Evolutionary conservation across 306 rosid genomes (phyloP).

Genomic region (Coriaria nepalensis): DNA sequence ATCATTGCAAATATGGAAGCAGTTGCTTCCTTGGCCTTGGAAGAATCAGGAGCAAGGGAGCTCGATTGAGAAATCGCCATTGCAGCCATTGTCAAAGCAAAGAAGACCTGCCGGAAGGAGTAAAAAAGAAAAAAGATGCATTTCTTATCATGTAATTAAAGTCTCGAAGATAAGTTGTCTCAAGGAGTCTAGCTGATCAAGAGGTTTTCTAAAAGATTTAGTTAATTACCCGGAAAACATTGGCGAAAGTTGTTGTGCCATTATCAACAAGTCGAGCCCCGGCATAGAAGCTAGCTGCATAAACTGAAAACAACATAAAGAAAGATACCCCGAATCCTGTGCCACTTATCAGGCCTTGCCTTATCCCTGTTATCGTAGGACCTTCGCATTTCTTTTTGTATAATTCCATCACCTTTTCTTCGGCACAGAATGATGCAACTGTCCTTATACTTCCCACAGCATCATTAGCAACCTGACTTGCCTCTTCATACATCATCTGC

Average conservation of each 20-base stretch:
- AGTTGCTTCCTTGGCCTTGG: slow-evolving; percentile 42
- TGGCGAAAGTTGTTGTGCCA: slow-evolving; percentile 33
- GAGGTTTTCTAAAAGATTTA: too few species aligned
- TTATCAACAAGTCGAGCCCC: slow-evolving; percentile 43
- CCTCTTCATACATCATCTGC: slow-evolving; percentile 69
- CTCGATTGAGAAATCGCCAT: slow-evolving; percentile 40
- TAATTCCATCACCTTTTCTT: slow-evolving; percentile 60
- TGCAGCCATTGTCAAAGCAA: slow-evolving; percentile 42
- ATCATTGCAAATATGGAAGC: slow-evolving; percentile 59
- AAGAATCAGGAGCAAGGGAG: slow-evolving; percentile 36
- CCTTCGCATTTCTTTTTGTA: slow-evolving; percentile 56
- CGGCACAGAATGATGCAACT: slow-evolving; percentile 75
- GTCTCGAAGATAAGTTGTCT: too few species aligned
- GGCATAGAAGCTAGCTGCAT: slow-evolving; percentile 42
- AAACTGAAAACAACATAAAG: slow-evolving; percentile 31
- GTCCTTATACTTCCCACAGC: slow-evolving; percentile 78
- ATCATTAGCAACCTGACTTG: slow-evolving; percentile 68
- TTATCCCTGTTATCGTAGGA: slow-evolving; percentile 41
- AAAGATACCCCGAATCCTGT: slow-evolving; percentile 39
- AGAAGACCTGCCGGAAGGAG: slow-evolving; percentile 58
- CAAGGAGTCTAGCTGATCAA: too few species aligned
- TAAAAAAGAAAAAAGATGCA: background rate
- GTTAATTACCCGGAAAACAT: slow-evolving; percentile 45
- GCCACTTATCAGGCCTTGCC: slow-evolving; percentile 50
- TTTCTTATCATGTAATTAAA: too few species aligned